Evolutionary conservation across 164 flowering plant species (phyloP), one percentile per base, ranked within the genome.

Genomic region (Malania oleifera): DNA sequence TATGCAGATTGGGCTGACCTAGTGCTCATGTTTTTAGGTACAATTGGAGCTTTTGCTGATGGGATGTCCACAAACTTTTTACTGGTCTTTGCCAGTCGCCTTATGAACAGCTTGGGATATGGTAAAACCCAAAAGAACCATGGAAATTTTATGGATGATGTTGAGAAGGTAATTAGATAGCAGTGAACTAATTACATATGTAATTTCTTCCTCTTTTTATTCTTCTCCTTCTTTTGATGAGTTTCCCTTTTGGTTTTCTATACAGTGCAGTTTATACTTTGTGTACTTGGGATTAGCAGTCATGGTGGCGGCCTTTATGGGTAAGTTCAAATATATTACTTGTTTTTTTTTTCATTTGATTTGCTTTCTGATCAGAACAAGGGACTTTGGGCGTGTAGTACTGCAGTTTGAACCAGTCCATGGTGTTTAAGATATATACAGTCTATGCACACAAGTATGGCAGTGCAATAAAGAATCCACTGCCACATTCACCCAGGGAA

Each of bases 41-140:
- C 88, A 5, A 1, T 84, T 48, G 98, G 98, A 55, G 87, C 97
- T 23, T 75, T 91, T 39, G 96, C 92, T 56, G 98, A 91, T 82
- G 98, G 98, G 11, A 78, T 87, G 87, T 85, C 96, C 0, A 86
- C 91, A 15, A 89, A 89, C 70, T 67, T 75, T 35, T 68, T 91
- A 25, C 66, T 91, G 67, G 66, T 91, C 10, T 89, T 76, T 53
- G 89, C 81, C 46, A 85, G 95, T 77, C 73, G 71, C 25, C 63
- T 91, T 34, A 89, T 89, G 82, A 85, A 91, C 48, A 86, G 81
- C 66, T 77, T 92, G 71, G 98, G 96, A 0, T 73, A 75, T 62
- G 88, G 89, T 31, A 58, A 70, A 1, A 66, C 66, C 62, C 67
- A 61, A 62, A 58, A 46, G 19, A 70, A 73, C 34, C 61, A 73